Evolutionary conservation across 2,329 filamentous ascomycete species (phyloP), one percentile per base, ranked within the genome.

Genomic region (Xylaria sp.): DNA sequence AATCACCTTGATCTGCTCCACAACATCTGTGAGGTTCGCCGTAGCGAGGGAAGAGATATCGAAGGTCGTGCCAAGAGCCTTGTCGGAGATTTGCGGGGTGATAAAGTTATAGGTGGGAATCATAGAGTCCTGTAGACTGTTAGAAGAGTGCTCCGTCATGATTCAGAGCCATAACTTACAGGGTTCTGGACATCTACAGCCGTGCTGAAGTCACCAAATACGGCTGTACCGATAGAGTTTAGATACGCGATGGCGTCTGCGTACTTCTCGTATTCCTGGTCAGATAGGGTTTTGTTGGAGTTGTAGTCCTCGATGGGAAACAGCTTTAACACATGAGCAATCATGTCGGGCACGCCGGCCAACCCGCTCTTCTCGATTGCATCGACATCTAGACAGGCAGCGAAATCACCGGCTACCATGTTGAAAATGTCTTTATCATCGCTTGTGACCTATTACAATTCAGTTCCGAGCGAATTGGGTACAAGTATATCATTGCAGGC

Each of bases 381-480:
- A 19, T 41, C 29, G n/a, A 44, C 52, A 13, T 62, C 47, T 17
- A 58, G 37, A 33, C 59, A 62, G 19, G 59, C 59, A 19, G 54
- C 55, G 41, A 48, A 54, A 17, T 62, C 59, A 15, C 17, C 9
- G 15, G 40, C 40, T 15, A 62, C 25, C 47, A 53, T 41, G 11
- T 58, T 54, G 21, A 57, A 62, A 25, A 62, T 29, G 29, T 57
- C 38, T 31, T 57, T 54, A 54, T 62, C 54, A 19, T 62, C 59
- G 27, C 27, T 25, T 9, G 35, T 41, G 21, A 54, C 47, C 58
- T 61, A 44, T 29, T n/a, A 13, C 11, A 25, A 31, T 33, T 27
- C 44, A 53, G 51, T 33, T 44, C 3, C 11, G 15, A 27, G 4
- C 4, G 13, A 38, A 31, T 38, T 40, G 1, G 2, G 11, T 10